Percentiles rank a stretch among this genome's conserved stretches.
Conservation (phyloP, 2,329 filamentous ascomycete genomes). For the Alternaria sp. region DNA sequence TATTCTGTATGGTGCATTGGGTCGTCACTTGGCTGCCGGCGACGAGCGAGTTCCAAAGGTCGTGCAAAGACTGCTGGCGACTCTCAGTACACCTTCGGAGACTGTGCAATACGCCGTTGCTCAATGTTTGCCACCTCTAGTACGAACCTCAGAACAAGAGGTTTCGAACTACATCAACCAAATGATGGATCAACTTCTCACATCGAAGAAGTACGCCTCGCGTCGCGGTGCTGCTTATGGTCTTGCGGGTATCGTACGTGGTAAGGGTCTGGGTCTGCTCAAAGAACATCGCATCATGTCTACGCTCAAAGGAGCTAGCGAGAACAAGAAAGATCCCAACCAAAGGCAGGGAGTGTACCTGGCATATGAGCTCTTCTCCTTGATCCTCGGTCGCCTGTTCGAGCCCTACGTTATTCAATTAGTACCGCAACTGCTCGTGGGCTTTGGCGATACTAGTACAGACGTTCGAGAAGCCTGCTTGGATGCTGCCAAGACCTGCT, state of each 20-base stretch:
- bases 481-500: constrained; percentile 92
- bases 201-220: constrained; percentile 89
- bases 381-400: constrained; percentile 85
- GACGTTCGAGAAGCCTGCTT: constrained; percentile 94
- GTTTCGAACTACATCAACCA: constrained; percentile 81
- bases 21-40: constrained; percentile 83
- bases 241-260: constrained; percentile 85
- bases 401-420: constrained; percentile 97
- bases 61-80: constrained; percentile 83
- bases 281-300: constrained; percentile 87
- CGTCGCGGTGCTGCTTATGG: constrained; percentile 95
- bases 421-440: constrained; percentile 85
- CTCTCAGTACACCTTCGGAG: constrained; percentile 92
- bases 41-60: constrained; percentile 89
- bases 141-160: constrained; percentile 80
- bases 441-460: constrained; percentile 86
- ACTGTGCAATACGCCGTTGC: constrained; percentile 97
- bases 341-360: constrained; percentile 89
- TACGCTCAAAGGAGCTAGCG: constrained; percentile 79
- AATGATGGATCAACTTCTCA: constrained; percentile 81
- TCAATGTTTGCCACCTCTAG: constrained; percentile 89
- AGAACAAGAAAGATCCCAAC: constrained; percentile 92
- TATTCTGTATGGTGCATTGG: constrained; percentile 94
- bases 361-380: constrained; percentile 88
- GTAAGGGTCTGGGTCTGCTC: constrained; percentile 82